phyloP scores from a whole-genome alignment of 176 grass and related monocot species.

The Hordeum marinum region DNA sequence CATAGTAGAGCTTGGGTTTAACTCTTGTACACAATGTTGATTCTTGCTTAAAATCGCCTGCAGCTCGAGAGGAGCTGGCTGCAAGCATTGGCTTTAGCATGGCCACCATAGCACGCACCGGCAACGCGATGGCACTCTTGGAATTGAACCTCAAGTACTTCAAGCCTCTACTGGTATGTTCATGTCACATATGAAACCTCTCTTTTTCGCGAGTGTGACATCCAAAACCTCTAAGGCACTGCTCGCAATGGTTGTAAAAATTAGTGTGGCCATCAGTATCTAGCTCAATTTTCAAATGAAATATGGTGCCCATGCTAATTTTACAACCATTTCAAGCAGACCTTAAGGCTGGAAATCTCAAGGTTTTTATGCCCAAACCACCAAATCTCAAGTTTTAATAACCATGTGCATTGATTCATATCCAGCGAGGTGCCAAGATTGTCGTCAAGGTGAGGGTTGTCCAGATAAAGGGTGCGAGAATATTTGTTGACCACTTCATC shows the following conservation, averaged over 20 bases:
- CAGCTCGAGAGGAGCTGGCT: constrained; percentile 57
- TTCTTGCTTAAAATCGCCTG: not conserved
- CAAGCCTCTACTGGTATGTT: not conserved
- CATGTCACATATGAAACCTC: not conserved
- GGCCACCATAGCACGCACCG: constrained; percentile 32
- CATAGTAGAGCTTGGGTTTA: not conserved
- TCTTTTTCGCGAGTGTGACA: too few relatives aligned
- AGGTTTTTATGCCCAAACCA: too few relatives aligned
- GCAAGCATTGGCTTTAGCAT: constrained; percentile 36
- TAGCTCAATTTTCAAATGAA: too few relatives aligned
- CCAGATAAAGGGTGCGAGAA: constrained; percentile 32
- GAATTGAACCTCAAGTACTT: constrained; percentile 54
- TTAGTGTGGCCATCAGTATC: too few relatives aligned
- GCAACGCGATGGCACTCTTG: constrained; percentile 47
- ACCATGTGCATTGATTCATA: not conserved
- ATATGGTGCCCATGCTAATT: too few relatives aligned
- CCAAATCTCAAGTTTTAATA: not conserved
- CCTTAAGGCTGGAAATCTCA: not conserved
- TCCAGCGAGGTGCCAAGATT: constrained; percentile 38
- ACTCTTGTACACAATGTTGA: not conserved
- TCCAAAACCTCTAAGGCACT: too few relatives aligned
- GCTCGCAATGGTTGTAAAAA: too few relatives aligned
- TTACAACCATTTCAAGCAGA: too few relatives aligned
- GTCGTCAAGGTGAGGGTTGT: constrained; percentile 48
- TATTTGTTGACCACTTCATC: constrained; percentile 43